A percentile compares a stretch with the other conserved stretches of the same genome.
Evolutionary conservation across 768 basidiomycete species (phyloP).

Genomic region (Suillus discolor): DNA sequence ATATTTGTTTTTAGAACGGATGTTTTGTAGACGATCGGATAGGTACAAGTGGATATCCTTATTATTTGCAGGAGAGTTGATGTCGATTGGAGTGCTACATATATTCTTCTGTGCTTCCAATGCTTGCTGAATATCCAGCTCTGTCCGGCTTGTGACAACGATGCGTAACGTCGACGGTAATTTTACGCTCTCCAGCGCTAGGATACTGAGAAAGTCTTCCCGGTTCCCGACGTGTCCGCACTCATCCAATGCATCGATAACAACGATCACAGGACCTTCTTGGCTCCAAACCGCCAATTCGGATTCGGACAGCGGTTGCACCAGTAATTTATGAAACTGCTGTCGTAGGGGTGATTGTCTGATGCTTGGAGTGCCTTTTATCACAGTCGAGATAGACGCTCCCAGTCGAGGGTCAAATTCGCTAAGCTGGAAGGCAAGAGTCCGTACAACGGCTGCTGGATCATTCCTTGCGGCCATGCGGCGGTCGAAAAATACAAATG

Average conservation of each 20-base stretch:
- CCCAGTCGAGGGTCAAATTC: conserved; percentile 34
- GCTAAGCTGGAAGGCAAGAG: conserved; percentile 37
- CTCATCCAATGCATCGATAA: conserved; percentile 41
- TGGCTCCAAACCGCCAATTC: conserved; percentile 15
- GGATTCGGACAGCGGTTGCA: conserved; percentile 30
- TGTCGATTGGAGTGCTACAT: conserved; percentile 25
- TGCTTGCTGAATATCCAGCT: conserved; percentile 26
- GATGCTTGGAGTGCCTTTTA: conserved; percentile 32
- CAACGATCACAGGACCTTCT: conserved; percentile 31
- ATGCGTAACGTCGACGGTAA: conserved; percentile 30
- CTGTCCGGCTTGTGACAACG: conserved; percentile 36
- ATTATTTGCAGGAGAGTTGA: conserved; percentile 26
- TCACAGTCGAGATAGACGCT: conserved; percentile 24
- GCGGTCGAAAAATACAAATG: conserved; percentile 38
- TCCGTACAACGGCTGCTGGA: conserved; percentile 33
- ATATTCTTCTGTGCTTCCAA: conserved; percentile 19
- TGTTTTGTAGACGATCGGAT: conserved; percentile 27
- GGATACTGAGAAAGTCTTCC: conserved; percentile 29
- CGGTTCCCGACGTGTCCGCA: conserved; percentile 27
- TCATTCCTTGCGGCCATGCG: conserved; percentile 31
- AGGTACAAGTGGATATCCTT: conserved; percentile 29
- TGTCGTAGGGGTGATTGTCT: conserved; percentile 27
- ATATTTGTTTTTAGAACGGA: conserved; percentile 29
- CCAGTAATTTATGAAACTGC: conserved; percentile 37
- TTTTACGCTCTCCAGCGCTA: conserved; percentile 24